These are phyloP conservation scores for Syzygium aqueum DNA, from an alignment of 345 rosid genomes.

Conservation along the genomic window DNA sequence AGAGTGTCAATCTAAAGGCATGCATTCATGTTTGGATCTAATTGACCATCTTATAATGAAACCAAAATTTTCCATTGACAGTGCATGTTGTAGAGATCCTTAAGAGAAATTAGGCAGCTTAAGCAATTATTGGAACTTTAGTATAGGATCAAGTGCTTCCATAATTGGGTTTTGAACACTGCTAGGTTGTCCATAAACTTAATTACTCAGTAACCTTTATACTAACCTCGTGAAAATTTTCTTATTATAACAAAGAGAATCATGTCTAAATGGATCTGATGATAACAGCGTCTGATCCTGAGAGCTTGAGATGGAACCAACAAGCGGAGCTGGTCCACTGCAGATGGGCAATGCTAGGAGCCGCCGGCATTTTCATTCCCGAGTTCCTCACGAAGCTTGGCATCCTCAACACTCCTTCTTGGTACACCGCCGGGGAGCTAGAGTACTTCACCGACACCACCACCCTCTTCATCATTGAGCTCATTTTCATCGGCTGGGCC, in stretches of 20 bases:
- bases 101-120: not conserved
- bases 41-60: not conserved
- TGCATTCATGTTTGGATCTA: not conserved
- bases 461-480: constrained; percentile 69
- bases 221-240: not conserved
- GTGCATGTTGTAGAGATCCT: not conserved
- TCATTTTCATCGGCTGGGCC: constrained; percentile 90
- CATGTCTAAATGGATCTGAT: not conserved
- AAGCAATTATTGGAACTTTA: not conserved
- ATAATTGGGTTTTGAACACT: not conserved
- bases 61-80: not conserved
- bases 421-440: constrained; percentile 80
- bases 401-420: constrained; percentile 85
- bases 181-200: not conserved
- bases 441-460: constrained; percentile 93
- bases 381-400: constrained; percentile 88
- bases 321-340: constrained; percentile 90
- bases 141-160: not conserved
- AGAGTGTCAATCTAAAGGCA: not conserved
- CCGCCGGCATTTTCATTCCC: constrained; percentile 94
- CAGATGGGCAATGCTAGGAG: constrained; percentile 99
- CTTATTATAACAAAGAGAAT: not conserved
- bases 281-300: constrained; percentile 76
- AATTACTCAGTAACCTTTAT: not conserved
- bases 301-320: constrained; percentile 80